These are phyloP conservation scores for Tilletia walkeri DNA, from an alignment of 1,284 basidiomycete species.

Conservation along the genomic window DNA sequence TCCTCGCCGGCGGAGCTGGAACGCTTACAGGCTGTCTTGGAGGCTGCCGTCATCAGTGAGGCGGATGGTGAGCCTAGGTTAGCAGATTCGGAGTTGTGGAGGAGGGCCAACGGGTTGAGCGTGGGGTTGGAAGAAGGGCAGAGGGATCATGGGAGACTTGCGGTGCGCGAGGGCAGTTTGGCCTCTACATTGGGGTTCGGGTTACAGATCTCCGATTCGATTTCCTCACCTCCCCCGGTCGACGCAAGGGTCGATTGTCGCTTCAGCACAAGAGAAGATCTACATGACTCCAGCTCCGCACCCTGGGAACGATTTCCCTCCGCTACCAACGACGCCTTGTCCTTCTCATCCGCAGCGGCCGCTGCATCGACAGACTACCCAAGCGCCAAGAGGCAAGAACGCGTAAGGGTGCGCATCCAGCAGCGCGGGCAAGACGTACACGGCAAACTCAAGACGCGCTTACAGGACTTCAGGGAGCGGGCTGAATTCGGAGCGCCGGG, in stretches of 20 bases:
- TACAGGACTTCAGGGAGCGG: constrained; percentile 12
- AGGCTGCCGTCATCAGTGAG: background rate
- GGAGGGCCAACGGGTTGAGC: background rate
- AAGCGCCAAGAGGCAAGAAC: background rate
- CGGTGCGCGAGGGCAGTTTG: background rate
- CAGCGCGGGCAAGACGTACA: constrained; percentile 11
- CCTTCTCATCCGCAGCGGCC: no score
- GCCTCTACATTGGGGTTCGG: constrained; percentile 1
- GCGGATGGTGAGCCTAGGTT: background rate
- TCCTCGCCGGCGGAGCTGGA: background rate
- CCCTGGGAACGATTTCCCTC: background rate
- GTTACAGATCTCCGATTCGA: background rate
- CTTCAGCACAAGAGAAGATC: no score
- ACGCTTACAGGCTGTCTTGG: constrained; percentile 6
- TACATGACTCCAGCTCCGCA: background rate
- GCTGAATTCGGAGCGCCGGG: constrained; percentile 4
- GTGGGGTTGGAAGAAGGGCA: background rate
- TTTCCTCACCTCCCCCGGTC: no score
- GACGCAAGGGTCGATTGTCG: no score
- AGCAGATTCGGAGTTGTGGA: background rate
- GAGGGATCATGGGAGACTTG: background rate
- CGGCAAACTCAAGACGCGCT: background rate
- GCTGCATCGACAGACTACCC: background rate
- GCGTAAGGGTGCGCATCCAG: constrained; percentile 5
- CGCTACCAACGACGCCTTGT: background rate